Conservation (phyloP, 1,284 basidiomycete genomes). For the Blastosporella zonata region DNA sequence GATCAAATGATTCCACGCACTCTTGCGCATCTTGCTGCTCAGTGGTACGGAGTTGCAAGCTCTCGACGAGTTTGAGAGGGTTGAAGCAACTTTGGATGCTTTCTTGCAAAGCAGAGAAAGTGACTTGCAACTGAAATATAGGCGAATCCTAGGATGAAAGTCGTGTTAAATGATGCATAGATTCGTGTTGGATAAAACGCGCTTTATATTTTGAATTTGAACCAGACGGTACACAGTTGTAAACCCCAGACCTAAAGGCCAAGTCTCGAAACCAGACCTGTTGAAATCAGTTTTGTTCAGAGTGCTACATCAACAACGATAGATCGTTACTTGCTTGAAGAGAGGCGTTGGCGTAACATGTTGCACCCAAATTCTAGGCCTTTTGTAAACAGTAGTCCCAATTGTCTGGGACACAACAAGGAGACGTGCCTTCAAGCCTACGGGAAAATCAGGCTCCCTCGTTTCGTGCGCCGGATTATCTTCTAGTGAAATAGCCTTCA, state of each 20-base stretch:
- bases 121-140: constrained; percentile 71
- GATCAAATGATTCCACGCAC: constrained; percentile 41
- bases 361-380: constrained; percentile 85
- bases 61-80: constrained; percentile 79
- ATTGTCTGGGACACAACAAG: background rate
- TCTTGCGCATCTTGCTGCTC: constrained; percentile 96
- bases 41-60: constrained; percentile 70
- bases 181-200: constrained; percentile 10
- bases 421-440: constrained; percentile 69
- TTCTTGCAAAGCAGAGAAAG: constrained; percentile 80
- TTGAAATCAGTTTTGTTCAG: background rate
- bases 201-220: constrained; percentile 55
- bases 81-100: constrained; percentile 72
- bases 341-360: constrained; percentile 91
- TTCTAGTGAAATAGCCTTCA: constrained; percentile 51
- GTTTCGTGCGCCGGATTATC: constrained; percentile 49
- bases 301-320: constrained; percentile 24
- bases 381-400: background rate
- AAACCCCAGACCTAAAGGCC: constrained; percentile 66
- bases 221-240: constrained; percentile 51
- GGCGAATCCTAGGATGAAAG: constrained; percentile 54
- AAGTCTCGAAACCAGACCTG: constrained; percentile 72
- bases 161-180: constrained; percentile 9
- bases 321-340: constrained; percentile 73
- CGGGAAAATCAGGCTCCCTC: constrained; percentile 58